Conservation (phyloP, 1,139 yeast genomes). For the Spathaspora jeffriesii region DNA sequence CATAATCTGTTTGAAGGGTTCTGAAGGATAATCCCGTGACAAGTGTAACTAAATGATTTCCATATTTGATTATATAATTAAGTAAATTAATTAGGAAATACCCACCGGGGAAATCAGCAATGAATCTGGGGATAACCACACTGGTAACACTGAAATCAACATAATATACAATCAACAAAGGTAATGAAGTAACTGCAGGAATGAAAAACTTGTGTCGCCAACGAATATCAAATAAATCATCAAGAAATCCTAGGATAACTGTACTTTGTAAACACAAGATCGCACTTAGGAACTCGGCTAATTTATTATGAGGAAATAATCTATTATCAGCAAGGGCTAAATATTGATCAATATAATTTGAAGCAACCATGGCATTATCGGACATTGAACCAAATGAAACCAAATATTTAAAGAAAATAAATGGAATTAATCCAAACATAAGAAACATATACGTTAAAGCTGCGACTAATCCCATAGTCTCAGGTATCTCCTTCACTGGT, state of each 20-base stretch:
- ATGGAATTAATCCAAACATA: constrained; percentile 87
- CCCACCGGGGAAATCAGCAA: constrained; percentile 38
- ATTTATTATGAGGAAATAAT: constrained; percentile 79
- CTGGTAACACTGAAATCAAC: constrained; percentile 94
- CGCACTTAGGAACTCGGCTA: constrained; percentile 86
- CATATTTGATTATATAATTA: constrained; percentile 24
- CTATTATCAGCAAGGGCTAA: constrained; percentile 28
- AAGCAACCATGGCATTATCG: constrained; percentile 33
- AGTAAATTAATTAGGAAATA: constrained; percentile 19
- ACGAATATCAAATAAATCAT: constrained; percentile 90
- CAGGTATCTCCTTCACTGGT: constrained; percentile 70
- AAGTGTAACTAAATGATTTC: constrained; percentile 34
- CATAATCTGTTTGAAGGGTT: constrained; percentile 36
- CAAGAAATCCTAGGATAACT: constrained; percentile 84
- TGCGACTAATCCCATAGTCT: constrained; percentile 86
- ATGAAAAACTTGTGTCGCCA: constrained; percentile 97
- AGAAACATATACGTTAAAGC: constrained; percentile 79
- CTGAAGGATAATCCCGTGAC: constrained; percentile 41
- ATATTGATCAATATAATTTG: constrained; percentile 38
- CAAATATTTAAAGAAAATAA: constrained; percentile 79
- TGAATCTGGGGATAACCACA: constrained; percentile 79
- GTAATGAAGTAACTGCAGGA: constrained; percentile 94
- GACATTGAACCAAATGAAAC: constrained; percentile 48
- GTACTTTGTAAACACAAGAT: constrained; percentile 82
- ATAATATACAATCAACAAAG: constrained; percentile 86